Evolutionary conservation across 2,329 filamentous ascomycete species (phyloP).

Genomic region (Alternaria brassicae): DNA sequence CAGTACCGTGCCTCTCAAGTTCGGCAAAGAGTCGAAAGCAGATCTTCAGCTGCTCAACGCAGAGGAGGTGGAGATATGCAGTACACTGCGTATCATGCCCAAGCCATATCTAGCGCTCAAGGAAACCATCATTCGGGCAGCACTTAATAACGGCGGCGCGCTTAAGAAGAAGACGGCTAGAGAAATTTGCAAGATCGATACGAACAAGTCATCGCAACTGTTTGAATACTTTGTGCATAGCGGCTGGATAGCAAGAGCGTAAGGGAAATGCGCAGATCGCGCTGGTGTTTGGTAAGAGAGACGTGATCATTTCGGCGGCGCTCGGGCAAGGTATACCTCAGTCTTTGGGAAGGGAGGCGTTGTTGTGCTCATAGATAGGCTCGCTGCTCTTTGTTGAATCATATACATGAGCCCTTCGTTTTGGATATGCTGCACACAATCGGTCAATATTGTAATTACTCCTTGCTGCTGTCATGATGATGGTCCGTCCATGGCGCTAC

Average conservation of each 20-base stretch:
- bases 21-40: slow-evolving; percentile 77
- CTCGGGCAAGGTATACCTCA: slow-evolving; percentile 32
- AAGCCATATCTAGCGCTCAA: slow-evolving; percentile 97
- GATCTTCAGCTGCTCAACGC: slow-evolving; percentile 86
- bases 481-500: slow-evolving; percentile 14
- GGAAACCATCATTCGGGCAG: slow-evolving; percentile 88
- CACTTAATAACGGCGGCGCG: slow-evolving; percentile 83
- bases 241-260: slow-evolving; percentile 90
- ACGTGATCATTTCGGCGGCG: slow-evolving; percentile 5
- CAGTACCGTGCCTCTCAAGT: slow-evolving; percentile 68
- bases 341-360: slow-evolving; percentile 14
- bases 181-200: slow-evolving; percentile 83
- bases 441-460: neutral
- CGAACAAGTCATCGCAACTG: slow-evolving; percentile 81
- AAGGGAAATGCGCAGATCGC: slow-evolving; percentile 16
- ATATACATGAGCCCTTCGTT: neutral
- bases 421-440: neutral
- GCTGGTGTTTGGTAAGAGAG: neutral
- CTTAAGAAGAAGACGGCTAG: slow-evolving; percentile 94
- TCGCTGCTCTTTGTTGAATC: slow-evolving; percentile 14
- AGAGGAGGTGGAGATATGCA: slow-evolving; percentile 87
- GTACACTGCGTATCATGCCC: slow-evolving; percentile 81
- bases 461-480: neutral
- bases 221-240: slow-evolving; percentile 95
- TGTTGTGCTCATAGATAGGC: slow-evolving; percentile 1